Evolutionary conservation across 352 stramenopile genomes (phyloP).

Genomic region (Pythium biforme): DNA sequence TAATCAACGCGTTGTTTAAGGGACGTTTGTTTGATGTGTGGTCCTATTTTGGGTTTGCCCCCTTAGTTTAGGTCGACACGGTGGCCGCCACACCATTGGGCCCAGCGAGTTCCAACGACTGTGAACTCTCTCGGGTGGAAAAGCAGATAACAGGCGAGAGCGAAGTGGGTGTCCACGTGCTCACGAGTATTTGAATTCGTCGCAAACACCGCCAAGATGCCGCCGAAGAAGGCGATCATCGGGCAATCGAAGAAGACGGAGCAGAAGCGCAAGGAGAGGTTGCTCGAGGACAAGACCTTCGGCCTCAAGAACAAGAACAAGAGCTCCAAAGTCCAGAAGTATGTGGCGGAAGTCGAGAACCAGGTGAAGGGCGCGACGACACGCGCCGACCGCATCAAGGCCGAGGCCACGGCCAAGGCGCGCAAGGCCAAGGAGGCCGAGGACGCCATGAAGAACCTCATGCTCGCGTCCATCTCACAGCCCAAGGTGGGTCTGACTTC

Average conservation of each 20-base stretch:
- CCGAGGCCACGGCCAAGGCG: constrained; percentile 74
- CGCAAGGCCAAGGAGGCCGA: constrained; percentile 82
- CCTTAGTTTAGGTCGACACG: constrained; percentile 6
- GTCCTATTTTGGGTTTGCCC: constrained; percentile 19
- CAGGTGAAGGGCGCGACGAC: constrained; percentile 84
- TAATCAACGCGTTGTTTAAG: constrained; percentile 15
- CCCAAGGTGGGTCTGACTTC: constrained; percentile 49
- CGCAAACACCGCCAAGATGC: constrained; percentile 37
- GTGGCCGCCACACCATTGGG: constrained; percentile 19
- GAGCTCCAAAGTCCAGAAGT: constrained; percentile 95
- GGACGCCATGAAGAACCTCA: constrained; percentile 82
- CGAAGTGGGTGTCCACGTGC: neutral
- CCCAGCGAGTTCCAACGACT: neutral
- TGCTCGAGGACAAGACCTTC: constrained; percentile 99
- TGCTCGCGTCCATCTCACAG: constrained; percentile 85
- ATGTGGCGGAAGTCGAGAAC: constrained; percentile 89
- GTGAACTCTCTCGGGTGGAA: neutral
- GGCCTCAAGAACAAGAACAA: constrained; percentile 99
- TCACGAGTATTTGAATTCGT: neutral
- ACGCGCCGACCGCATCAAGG: constrained; percentile 76
- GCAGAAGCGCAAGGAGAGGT: constrained; percentile 92
- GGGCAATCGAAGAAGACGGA: constrained; percentile 83
- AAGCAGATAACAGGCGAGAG: neutral
- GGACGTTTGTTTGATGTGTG: neutral
- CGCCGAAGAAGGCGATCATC: constrained; percentile 72